phyloP scores from a whole-genome alignment of 352 stramenopile genomes.

The Phytophthora ohioensis region DNA sequence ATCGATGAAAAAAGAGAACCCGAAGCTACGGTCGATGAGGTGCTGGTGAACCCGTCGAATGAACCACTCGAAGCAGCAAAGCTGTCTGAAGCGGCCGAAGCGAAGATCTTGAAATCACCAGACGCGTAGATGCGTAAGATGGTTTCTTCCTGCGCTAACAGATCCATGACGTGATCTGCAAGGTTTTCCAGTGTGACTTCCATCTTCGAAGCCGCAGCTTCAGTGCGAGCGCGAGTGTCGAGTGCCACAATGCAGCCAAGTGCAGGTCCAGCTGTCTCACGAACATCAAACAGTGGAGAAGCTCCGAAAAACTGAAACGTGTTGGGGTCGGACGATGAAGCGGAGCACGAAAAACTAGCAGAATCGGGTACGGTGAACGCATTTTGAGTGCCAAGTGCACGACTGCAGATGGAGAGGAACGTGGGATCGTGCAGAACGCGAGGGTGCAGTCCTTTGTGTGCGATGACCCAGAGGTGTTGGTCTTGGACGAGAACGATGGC shows the following conservation, averaged over 20 bases:
- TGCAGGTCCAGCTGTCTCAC: constrained; percentile 35
- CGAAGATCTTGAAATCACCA: constrained; percentile 74
- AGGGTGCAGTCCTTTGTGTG: constrained; percentile 61
- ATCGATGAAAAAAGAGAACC: constrained; percentile 31
- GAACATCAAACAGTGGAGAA: constrained; percentile 56
- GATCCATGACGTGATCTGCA: constrained; percentile 65
- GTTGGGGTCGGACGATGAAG: constrained; percentile 19
- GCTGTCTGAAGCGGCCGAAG: constrained; percentile 42
- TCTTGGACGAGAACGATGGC: constrained; percentile 73
- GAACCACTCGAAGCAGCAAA: constrained; percentile 11
- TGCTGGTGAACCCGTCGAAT: constrained; percentile 51
- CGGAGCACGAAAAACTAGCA: constrained; percentile 27
- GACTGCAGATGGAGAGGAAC: constrained; percentile 68
- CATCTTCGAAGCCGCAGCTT: constrained; percentile 49
- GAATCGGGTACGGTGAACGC: constrained; percentile 59
- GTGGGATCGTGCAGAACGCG: constrained; percentile 63
- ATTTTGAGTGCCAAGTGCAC: constrained; percentile 49
- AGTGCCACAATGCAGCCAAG: constrained; percentile 73
- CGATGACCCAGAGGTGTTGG: constrained; percentile 71
- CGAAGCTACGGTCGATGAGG: constrained; percentile 26
- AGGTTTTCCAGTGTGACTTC: constrained; percentile 71
- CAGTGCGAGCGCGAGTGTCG: constrained; percentile 55
- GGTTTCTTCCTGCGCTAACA: constrained; percentile 64
- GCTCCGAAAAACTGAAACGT: constrained; percentile 74
- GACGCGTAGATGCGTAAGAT: constrained; percentile 68